These are phyloP conservation scores for Podospora conica DNA, from an alignment of 495 filamentous ascomycete genomes.

Conservation along the genomic window DNA sequence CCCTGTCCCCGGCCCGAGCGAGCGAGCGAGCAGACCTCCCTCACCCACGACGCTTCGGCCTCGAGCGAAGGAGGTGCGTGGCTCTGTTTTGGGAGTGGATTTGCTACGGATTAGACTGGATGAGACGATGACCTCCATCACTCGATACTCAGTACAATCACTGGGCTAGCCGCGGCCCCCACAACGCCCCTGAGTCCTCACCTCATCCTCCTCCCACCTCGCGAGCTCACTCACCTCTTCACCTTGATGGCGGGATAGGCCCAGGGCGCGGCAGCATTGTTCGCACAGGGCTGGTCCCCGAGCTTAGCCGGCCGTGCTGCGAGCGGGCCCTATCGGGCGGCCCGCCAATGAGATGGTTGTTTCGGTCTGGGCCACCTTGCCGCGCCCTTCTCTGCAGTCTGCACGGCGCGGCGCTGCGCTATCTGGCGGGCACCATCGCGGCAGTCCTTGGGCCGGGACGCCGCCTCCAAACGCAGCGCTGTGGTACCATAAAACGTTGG, in stretches of 20 bases:
- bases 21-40: neutral
- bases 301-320: constrained; percentile 9
- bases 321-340: constrained; percentile 7
- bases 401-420: neutral
- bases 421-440: neutral
- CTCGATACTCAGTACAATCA: neutral
- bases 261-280: neutral
- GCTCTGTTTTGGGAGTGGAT: neutral
- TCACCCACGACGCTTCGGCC: neutral
- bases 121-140: too few relatives aligned
- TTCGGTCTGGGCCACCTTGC: neutral
- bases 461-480: neutral
- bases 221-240: neutral
- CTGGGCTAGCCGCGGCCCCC: neutral
- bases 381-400: neutral
- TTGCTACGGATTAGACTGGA: too few relatives aligned
- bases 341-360: constrained; percentile 7
- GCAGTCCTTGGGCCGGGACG: constrained; percentile 9
- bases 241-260: neutral
- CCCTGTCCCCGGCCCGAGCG: neutral
- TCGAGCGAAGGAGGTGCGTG: too few relatives aligned
- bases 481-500: neutral
- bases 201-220: neutral
- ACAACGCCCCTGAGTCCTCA: neutral
- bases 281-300: constrained; percentile 4